Evolutionary conservation across 768 basidiomycete species (phyloP).

Genomic region (Termitomyces sp.): DNA sequence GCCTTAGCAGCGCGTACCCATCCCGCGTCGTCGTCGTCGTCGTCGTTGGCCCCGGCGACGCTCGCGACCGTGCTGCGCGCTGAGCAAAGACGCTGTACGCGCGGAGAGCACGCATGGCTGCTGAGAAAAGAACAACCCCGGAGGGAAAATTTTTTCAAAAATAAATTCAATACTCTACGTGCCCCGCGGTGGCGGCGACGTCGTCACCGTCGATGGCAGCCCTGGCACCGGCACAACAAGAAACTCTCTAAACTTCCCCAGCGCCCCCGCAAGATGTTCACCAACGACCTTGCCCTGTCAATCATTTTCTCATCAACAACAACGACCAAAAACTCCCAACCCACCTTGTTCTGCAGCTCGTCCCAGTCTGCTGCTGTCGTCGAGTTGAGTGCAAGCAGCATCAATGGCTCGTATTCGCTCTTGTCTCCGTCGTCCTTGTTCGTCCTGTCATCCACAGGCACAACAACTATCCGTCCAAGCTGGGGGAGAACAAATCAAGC

Average conservation of each 20-base stretch:
- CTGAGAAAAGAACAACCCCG: no score
- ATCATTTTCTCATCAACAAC: background rate
- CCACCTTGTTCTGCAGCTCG: conserved; percentile 55
- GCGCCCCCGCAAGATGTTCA: conserved; percentile 35
- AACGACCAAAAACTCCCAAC: conserved; percentile 28
- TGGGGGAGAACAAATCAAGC: conserved; percentile 20
- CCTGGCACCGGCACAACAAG: conserved; percentile 24
- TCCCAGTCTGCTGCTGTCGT: conserved; percentile 61
- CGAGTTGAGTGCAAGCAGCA: conserved; percentile 68
- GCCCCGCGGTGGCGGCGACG: conserved; percentile 25
- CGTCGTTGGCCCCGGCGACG: conserved; percentile 45
- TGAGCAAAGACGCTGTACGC: conserved; percentile 32
- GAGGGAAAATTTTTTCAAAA: no score
- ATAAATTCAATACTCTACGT: no score
- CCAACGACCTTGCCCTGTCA: conserved; percentile 37
- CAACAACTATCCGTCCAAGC: conserved; percentile 68
- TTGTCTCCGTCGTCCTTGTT: background rate
- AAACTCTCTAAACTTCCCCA: conserved; percentile 36
- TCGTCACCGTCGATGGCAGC: conserved; percentile 23
- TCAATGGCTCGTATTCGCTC: conserved; percentile 40
- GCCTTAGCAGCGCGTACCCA: conserved; percentile 48
- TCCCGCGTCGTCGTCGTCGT: no score
- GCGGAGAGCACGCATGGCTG: conserved; percentile 16
- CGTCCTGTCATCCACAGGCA: conserved; percentile 48
- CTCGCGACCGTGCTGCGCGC: no score